phyloP scores from a whole-genome alignment of 495 filamentous ascomycete species.

The Cercophora scortea region DNA sequence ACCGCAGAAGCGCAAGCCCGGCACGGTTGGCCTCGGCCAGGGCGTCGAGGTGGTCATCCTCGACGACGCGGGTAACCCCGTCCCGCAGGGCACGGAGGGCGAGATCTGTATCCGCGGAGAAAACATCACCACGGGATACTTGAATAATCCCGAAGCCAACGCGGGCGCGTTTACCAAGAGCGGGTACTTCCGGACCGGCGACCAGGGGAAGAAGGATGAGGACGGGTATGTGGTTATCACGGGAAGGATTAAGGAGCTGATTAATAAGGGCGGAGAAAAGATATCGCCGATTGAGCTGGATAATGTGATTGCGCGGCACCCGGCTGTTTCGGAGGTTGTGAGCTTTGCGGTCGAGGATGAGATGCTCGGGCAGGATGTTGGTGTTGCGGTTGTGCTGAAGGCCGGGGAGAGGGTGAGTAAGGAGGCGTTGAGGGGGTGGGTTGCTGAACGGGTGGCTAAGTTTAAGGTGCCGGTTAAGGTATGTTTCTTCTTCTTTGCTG shows the following conservation, averaged over 20 bases:
- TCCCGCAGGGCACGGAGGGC: constrained; percentile 56
- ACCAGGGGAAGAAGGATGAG: constrained; percentile 68
- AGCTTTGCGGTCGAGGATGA: constrained; percentile 72
- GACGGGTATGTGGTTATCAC: constrained; percentile 72
- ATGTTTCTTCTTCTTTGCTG: constrained; percentile 6
- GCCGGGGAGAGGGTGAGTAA: constrained; percentile 40
- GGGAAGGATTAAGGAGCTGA: constrained; percentile 76
- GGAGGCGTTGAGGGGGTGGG: constrained; percentile 57
- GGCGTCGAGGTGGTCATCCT: constrained; percentile 76
- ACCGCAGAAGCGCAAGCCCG: constrained; percentile 61
- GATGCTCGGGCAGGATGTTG: constrained; percentile 76
- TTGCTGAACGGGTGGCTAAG: constrained; percentile 59
- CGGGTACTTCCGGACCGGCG: constrained; percentile 78
- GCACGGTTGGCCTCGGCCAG: constrained; percentile 71
- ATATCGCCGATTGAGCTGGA: constrained; percentile 80
- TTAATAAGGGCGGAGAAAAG: constrained; percentile 79
- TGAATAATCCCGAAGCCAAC: constrained; percentile 73
- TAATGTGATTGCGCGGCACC: constrained; percentile 62
- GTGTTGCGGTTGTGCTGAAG: constrained; percentile 69
- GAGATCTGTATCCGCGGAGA: constrained; percentile 74
- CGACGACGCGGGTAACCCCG: constrained; percentile 47
- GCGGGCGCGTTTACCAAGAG: constrained; percentile 49
- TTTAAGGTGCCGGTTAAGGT: constrained; percentile 86
- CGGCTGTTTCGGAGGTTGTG: constrained; percentile 66
- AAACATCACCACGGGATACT: constrained; percentile 76